Evolutionary conservation across 2,329 filamentous ascomycete genomes (phyloP), one percentile per base, ranked within the genome.

Genomic region (Neopestalotiopsis rosae): DNA sequence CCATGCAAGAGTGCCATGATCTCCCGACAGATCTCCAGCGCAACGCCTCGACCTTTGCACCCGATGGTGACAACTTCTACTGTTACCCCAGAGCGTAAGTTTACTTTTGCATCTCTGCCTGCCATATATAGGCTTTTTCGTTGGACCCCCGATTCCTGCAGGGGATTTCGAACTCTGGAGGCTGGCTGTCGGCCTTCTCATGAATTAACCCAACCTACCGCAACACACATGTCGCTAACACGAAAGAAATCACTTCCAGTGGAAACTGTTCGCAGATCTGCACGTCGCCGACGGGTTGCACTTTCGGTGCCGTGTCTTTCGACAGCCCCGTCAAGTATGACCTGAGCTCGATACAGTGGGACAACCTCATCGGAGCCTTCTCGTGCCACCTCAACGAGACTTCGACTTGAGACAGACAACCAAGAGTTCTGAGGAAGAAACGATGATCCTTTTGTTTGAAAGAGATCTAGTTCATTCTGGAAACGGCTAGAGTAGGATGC

Each of bases 271-370:
- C 77, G 42, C 78, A 76, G 28, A 78, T 82, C 69, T 88, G 86
- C 80, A 83, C 66, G 4, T 86, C 85, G 61, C 85, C 85, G 2
- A 84, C 82, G 59, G 86, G 86, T 45, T 88, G 86, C 78, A 87
- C 86, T 0, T 81, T 86, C 69, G 86, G 86, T 45, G 74, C 79
- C 7, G 79, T 88, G 63, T 80, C 81, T 72, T 87, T 82, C 71
- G 72, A 76, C 70, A 85, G 83, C 73, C 73, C 78, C 68, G 67
- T 85, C 79, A 87, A 86, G 77, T 83, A 79, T 75, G 81, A 88
- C 73, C 73, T 88, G 65, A 77, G 79, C 32, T 78, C 77, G 34
- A 82, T 86, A 61, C 68, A 76, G 61, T 88, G 86, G 86, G 76
- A 84, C 61, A 78, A 69, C n/a, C 72, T 74, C 13, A 78, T 84